These are phyloP conservation scores for Ceratobasidium sp. DNA, from an alignment of 1,284 basidiomycete species.

Conservation along the genomic window DNA sequence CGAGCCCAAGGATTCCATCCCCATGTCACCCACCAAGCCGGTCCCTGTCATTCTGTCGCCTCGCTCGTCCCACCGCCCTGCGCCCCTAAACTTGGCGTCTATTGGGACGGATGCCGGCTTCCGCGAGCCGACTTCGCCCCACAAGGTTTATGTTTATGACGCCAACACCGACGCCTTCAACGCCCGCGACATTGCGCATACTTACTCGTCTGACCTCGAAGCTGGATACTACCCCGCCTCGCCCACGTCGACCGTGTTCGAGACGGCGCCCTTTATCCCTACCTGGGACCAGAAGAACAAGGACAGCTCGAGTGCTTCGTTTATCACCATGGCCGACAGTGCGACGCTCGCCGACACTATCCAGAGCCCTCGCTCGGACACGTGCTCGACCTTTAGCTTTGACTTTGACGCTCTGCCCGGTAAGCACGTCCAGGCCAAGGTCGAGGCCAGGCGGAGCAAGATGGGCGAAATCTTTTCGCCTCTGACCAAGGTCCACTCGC, in stretches of 20 bases:
- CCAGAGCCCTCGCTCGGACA: slow-evolving; percentile 28
- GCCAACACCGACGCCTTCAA: slow-evolving; percentile 41
- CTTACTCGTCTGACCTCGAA: slow-evolving; percentile 17
- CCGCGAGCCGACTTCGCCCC: slow-evolving; percentile 35
- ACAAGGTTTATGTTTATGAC: slow-evolving; percentile 42
- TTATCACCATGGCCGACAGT: slow-evolving; percentile 19
- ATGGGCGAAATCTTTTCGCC: slow-evolving; percentile 63
- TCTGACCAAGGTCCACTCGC: slow-evolving; percentile 72
- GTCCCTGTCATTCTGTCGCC: slow-evolving; percentile 11
- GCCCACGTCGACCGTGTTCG: slow-evolving; percentile 36
- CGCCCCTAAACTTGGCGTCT: slow-evolving; percentile 27
- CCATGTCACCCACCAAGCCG: slow-evolving; percentile 38
- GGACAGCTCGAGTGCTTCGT: slow-evolving; percentile 27
- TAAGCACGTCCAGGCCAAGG: slow-evolving; percentile 15
- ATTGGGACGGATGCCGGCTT: neutral
- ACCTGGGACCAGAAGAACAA: slow-evolving; percentile 35
- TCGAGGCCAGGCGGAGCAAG: slow-evolving; percentile 37
- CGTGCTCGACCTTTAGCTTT: slow-evolving; percentile 37
- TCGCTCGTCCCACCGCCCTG: slow-evolving; percentile 26
- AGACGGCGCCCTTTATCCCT: slow-evolving; percentile 34
- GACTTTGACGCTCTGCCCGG: slow-evolving; percentile 37
- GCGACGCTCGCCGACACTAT: slow-evolving; percentile 11
- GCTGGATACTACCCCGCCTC: slow-evolving; percentile 8
- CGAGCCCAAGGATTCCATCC: slow-evolving; percentile 33
- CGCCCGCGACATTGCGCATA: slow-evolving; percentile 9